Evolutionary conservation across 176 grass and related monocot species (phyloP), one percentile per base, ranked within the genome.

Genomic region (Saccharum officinarum): DNA sequence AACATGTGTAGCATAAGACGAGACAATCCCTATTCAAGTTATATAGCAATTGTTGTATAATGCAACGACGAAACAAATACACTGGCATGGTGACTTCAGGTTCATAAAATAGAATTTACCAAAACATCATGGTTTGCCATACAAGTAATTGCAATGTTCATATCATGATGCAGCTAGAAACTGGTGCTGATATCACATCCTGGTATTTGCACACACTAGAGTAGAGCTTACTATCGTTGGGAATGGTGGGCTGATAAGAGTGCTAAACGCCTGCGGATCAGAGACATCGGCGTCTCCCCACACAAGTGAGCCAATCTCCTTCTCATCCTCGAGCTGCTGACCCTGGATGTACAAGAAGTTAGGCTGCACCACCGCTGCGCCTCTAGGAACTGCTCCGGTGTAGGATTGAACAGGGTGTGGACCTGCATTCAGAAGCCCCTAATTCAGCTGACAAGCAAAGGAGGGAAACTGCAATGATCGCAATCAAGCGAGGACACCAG

Each of bases 301-400:
- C 50, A 92, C 59, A 46, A 99, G 86, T 0, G 88, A 93, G 25
- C 97, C 93, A 60, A 96, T 96, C 82, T 89, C 89, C 85, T 92
- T 94, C 66, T 96, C 97, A 73, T 90, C 80, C 46, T 96, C 90
- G 22, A 90, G 89, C 75, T 92, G 97, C 66, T 94, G 86, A 49
- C 97, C 97, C 81, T 95, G 94, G 70, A 99, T 81, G 77, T 96
- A 99, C 47, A 96, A 71, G 86, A 99, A 96, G 88, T 93, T 99
- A 11, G 97, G 97, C 52, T 89, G 84, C 71, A 96, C 83, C 31
- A 79, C 68, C 81, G 88, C 88, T 94, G 97, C n/a, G 86, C 89
- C 86, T 99, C 97, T 2, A 85, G 86, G 84, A 96, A 99, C 80
- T 92, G 89, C 80, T 99, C 93, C 0, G 86, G 80, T 54, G 97